A percentile compares a stretch with the other conserved stretches of the same genome.
Evolutionary conservation across 75 land plant species (phyloP).

Genomic region (Pinus taeda): DNA sequence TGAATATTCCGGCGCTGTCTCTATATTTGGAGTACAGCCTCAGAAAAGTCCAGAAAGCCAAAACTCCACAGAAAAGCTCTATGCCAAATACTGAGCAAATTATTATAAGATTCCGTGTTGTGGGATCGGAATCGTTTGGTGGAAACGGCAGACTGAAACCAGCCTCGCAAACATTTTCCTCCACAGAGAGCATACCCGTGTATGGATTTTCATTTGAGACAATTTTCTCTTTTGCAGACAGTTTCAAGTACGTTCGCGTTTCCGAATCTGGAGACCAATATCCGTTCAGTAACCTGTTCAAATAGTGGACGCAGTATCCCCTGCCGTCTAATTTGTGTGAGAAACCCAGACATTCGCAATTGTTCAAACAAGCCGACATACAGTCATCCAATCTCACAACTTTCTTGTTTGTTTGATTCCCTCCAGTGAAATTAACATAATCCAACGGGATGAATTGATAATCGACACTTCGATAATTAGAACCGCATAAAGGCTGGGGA

Average conservation of each 20-base stretch:
- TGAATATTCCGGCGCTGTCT: conserved; percentile 34
- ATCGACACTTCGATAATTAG: too few species aligned
- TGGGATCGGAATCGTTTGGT: conserved; percentile 17
- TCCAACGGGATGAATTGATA: too few species aligned
- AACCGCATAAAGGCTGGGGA: too few species aligned
- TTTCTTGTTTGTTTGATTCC: too few species aligned
- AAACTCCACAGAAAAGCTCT: conserved; percentile 27
- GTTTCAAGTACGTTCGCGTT: conserved; percentile 17
- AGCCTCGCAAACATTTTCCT: conserved; percentile 30
- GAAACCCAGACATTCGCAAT: conserved; percentile 30
- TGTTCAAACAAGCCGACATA: conserved; percentile 20
- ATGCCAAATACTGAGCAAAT: conserved; percentile 21
- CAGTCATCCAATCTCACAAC: conserved; percentile 19
- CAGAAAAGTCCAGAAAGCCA: conserved; percentile 24
- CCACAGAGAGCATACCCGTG: conserved; percentile 24
- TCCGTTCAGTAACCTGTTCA: conserved; percentile 27
- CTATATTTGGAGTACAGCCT: conserved; percentile 28
- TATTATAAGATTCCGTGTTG: conserved; percentile 21
- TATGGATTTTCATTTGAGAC: conserved; percentile 8
- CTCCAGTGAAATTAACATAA: too few species aligned
- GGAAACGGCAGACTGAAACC: conserved; percentile 20
- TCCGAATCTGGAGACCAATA: conserved; percentile 21
- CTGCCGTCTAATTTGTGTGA: conserved; percentile 19
- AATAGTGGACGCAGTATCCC: conserved; percentile 26
- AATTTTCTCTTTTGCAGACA: too few species aligned